Evolutionary conservation across 108 stramenopile genomes (phyloP).

Genomic region (Stephanodiscus triporus): DNA sequence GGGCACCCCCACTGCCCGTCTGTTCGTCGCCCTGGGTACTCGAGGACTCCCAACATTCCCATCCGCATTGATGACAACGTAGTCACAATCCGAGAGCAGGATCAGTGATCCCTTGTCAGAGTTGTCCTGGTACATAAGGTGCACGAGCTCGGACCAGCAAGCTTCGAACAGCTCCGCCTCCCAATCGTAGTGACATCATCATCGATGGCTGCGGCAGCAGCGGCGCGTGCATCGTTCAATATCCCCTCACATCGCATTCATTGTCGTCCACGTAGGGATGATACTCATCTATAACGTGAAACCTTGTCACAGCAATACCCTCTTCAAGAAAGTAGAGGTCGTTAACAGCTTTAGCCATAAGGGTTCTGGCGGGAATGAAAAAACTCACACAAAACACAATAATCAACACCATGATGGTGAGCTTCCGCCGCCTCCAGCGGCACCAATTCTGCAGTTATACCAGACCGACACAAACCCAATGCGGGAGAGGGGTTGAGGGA

Average conservation of each 20-base stretch:
- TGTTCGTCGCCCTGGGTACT: too few species aligned
- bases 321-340: conserved; percentile 81
- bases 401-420: too few species aligned
- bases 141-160: conserved; percentile 72
- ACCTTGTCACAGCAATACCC: conserved; percentile 66
- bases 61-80: conserved; percentile 3
- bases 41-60: too few species aligned
- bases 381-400: too few species aligned
- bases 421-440: too few species aligned
- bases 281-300: conserved; percentile 58
- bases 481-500: too few species aligned
- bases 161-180: conserved; percentile 57
- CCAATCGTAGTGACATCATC: conserved; percentile 20
- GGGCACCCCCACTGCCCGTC: too few species aligned
- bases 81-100: conserved; percentile 48
- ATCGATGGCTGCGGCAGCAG: background rate
- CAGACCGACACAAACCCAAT: too few species aligned
- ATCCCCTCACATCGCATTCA: background rate
- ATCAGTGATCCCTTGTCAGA: conserved; percentile 66
- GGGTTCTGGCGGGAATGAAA: too few species aligned
- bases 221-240: background rate
- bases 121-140: conserved; percentile 41
- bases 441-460: too few species aligned
- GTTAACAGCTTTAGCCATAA: too few species aligned
- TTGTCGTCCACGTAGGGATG: background rate